Conservation (phyloP, 805 yeast species). For the Wickerhamomyces pijperi region DNA sequence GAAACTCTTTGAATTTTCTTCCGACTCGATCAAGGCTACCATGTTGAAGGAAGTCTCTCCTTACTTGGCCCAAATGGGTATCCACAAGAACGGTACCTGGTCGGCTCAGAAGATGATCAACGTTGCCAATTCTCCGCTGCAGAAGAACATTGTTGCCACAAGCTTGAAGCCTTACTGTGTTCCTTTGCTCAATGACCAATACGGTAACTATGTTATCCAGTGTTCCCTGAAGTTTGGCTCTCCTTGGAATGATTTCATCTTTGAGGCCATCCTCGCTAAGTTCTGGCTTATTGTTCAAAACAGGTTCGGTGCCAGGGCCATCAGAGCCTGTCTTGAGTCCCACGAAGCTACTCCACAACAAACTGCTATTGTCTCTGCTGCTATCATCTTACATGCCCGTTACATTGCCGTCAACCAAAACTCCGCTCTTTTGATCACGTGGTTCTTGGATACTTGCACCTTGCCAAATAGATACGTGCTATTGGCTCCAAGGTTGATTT, state of each 20-base stretch:
- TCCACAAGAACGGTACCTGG: slow-evolving; percentile 98
- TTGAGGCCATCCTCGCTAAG: slow-evolving; percentile 68
- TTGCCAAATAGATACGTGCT: slow-evolving; percentile 54
- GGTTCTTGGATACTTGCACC: slow-evolving; percentile 84
- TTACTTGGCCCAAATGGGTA: slow-evolving; percentile 80
- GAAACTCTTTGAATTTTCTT: slow-evolving; percentile 66
- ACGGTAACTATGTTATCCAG: slow-evolving; percentile 93
- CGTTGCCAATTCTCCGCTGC: slow-evolving; percentile 52
- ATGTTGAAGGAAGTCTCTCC: slow-evolving; percentile 74
- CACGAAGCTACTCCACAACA: slow-evolving; percentile 58
- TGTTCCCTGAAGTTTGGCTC: slow-evolving; percentile 84
- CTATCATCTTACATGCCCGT: slow-evolving; percentile 68
- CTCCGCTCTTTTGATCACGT: slow-evolving; percentile 81
- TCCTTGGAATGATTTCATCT: slow-evolving; percentile 83
- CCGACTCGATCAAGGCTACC: slow-evolving; percentile 61
- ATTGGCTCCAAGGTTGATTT: slow-evolving; percentile 50
- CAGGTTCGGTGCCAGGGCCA: slow-evolving; percentile 91
- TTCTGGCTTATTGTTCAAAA: slow-evolving; percentile 78
- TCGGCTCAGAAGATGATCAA: slow-evolving; percentile 94
- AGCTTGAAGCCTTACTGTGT: slow-evolving; percentile 74
- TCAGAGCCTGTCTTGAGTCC: slow-evolving; percentile 85
- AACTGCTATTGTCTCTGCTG: slow-evolving; percentile 58
- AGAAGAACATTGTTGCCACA: slow-evolving; percentile 52
- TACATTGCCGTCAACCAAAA: slow-evolving; percentile 74
- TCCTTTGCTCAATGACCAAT: slow-evolving; percentile 85